These are phyloP conservation scores for Yamadazyma blattariae DNA, from an alignment of 1,139 yeast genomes.

Conservation along the genomic window DNA sequence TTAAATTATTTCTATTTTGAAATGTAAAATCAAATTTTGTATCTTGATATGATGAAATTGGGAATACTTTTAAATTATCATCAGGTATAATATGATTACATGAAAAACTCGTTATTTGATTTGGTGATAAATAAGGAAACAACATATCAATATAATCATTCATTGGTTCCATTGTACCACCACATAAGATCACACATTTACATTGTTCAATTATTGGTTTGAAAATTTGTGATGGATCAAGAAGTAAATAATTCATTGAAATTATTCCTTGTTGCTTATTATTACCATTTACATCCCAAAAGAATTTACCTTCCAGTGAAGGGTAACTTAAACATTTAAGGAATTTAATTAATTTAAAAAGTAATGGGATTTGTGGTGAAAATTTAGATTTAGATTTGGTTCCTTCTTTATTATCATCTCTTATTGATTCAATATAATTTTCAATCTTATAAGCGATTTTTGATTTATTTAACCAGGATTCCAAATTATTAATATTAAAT, in stretches of 20 bases:
- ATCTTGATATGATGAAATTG: too few relatives aligned
- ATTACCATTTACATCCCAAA: conserved; percentile 48
- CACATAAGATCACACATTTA: conserved; percentile 76
- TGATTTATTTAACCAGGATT: conserved; percentile 59
- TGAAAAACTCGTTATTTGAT: conserved; percentile 52
- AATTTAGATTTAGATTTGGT: not conserved
- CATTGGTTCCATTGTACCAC: conserved; percentile 96
- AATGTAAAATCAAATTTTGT: conserved; percentile 63
- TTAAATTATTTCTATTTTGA: conserved; percentile 50
- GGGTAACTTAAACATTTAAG: conserved; percentile 70
- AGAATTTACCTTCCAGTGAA: conserved; percentile 75
- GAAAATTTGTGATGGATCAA: conserved; percentile 79
- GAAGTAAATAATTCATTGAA: conserved; percentile 62
- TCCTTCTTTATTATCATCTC: too few relatives aligned
- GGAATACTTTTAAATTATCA: conserved; percentile 60
- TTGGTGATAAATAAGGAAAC: conserved; percentile 52
- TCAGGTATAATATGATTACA: conserved; percentile 88
- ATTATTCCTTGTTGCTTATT: conserved; percentile 13
- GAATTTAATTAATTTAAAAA: conserved; percentile 67
- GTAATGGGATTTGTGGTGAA: conserved; percentile 42
- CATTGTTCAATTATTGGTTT: conserved; percentile 63
- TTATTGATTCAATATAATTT: conserved; percentile 52
- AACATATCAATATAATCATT: conserved; percentile 63
- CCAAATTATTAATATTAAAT: conserved; percentile 67
- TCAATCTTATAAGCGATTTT: conserved; percentile 87